Evolutionary conservation across 2,329 filamentous ascomycete species (phyloP).

Genomic region (Laburnicola sp.): DNA sequence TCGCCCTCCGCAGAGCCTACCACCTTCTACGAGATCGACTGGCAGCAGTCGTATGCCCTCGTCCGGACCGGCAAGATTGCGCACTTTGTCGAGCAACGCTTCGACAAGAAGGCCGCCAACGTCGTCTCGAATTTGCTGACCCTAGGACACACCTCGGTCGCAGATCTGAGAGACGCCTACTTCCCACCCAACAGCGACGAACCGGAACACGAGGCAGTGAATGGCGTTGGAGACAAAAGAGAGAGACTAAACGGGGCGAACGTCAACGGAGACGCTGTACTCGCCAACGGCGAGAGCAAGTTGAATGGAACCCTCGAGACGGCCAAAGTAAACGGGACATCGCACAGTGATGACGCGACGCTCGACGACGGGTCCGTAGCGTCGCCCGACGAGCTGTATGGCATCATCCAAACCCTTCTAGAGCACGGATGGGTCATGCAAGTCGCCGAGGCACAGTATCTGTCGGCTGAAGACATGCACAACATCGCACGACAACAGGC

Average conservation of each 20-base stretch:
- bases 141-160: slow-evolving; percentile 75
- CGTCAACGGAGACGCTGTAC: slow-evolving; percentile 18
- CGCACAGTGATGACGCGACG: background rate
- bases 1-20: slow-evolving; percentile 63
- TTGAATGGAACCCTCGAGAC: background rate
- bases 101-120: slow-evolving; percentile 73
- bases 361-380: slow-evolving; percentile 25
- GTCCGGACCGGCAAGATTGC: slow-evolving; percentile 81
- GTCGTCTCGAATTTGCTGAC: slow-evolving; percentile 75
- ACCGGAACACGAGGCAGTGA: slow-evolving; percentile 33
- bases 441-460: slow-evolving; percentile 54
- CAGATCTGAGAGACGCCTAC: slow-evolving; percentile 69
- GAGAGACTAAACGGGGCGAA: slow-evolving; percentile 27
- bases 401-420: slow-evolving; percentile 56
- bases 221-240: slow-evolving; percentile 29
- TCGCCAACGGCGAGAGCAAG: background rate
- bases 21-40: slow-evolving; percentile 83
- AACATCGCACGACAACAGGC: slow-evolving; percentile 66
- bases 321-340: background rate
- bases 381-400: slow-evolving; percentile 46
- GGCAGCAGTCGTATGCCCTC: slow-evolving; percentile 77
- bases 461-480: slow-evolving; percentile 60
- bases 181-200: slow-evolving; percentile 44
- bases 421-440: slow-evolving; percentile 69
- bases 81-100: slow-evolving; percentile 71